Evolutionary conservation across 768 basidiomycete species (phyloP).

Genomic region (Hygrocybe punicea): DNA sequence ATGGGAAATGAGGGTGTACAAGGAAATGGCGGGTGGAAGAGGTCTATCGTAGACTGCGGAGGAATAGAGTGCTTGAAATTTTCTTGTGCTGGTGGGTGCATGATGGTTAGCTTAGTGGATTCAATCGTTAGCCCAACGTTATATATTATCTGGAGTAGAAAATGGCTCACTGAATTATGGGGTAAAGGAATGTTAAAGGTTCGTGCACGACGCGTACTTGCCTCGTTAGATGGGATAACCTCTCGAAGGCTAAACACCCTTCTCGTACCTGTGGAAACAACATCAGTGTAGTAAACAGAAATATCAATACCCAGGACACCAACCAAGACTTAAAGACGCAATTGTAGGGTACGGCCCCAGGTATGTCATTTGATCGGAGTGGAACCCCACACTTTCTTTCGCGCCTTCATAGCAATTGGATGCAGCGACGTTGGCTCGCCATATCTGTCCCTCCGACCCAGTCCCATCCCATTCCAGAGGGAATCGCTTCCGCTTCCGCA

Average conservation of each 20-base stretch:
- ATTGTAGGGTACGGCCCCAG: constrained; percentile 84
- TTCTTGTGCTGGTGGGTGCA: constrained; percentile 85
- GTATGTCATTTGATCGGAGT: constrained; percentile 78
- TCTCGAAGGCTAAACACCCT: constrained; percentile 74
- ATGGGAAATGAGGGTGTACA: constrained; percentile 24
- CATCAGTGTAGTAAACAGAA: background rate
- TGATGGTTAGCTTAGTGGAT: constrained; percentile 62
- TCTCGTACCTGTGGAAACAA: constrained; percentile 49
- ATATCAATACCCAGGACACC: constrained; percentile 13
- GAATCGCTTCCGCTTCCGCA: constrained; percentile 57
- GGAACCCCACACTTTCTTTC: constrained; percentile 77
- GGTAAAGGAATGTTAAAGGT: constrained; percentile 74
- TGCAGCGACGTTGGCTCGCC: constrained; percentile 84
- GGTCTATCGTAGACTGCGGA: constrained; percentile 64
- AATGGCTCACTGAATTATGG: constrained; percentile 67
- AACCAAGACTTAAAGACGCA: constrained; percentile 78
- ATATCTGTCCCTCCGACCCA: constrained; percentile 28
- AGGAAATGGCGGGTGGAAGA: constrained; percentile 62
- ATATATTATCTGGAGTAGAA: background rate
- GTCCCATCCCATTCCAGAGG: constrained; percentile 61
- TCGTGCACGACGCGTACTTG: constrained; percentile 52
- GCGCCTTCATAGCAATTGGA: constrained; percentile 82
- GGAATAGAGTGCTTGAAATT: constrained; percentile 77
- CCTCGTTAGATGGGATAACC: constrained; percentile 65
- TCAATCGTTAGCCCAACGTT: background rate